phyloP scores from a whole-genome alignment of 768 basidiomycete genomes.

The Boletales sp. region DNA sequence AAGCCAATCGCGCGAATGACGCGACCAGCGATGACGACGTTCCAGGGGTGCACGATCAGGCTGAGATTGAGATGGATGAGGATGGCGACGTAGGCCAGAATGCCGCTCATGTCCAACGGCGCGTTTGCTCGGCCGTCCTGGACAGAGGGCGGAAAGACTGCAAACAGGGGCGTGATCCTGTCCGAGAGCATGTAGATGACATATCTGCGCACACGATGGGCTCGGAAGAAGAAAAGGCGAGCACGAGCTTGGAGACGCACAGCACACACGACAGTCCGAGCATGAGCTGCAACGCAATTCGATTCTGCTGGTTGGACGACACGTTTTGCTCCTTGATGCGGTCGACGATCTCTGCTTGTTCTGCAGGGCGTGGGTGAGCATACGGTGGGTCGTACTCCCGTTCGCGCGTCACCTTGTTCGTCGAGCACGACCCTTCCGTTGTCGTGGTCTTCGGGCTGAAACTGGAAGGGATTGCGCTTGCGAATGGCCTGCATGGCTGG shows the following conservation, averaged over 20 bases:
- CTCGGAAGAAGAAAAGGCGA: conserved; percentile 2
- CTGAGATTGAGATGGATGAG: conserved; percentile 49
- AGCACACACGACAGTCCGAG: conserved; percentile 44
- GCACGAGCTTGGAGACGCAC: conserved; percentile 33
- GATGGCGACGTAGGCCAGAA: conserved; percentile 47
- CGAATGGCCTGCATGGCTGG: conserved; percentile 34
- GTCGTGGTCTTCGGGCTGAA: conserved; percentile 29
- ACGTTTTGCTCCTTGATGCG: conserved; percentile 43
- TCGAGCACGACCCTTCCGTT: conserved; percentile 39
- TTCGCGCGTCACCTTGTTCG: conserved; percentile 44
- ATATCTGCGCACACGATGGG: conserved; percentile 34
- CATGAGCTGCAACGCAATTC: conserved; percentile 37
- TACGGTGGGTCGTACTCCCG: neutral
- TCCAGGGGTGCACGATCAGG: conserved; percentile 38
- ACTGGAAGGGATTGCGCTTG: conserved; percentile 44
- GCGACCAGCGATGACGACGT: conserved; percentile 24
- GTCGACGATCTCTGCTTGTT: conserved; percentile 60
- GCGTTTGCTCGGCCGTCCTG: conserved; percentile 8
- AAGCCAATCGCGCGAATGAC: conserved; percentile 31
- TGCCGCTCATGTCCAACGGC: conserved; percentile 43
- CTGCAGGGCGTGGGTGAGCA: conserved; percentile 30
- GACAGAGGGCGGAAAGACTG: conserved; percentile 36
- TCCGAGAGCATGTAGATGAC: conserved; percentile 43
- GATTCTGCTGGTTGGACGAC: conserved; percentile 39
- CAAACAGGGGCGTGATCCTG: conserved; percentile 46